A percentile compares a stretch with the other conserved stretches of the same genome.
Evolutionary conservation across 2,329 filamentous ascomycete species (phyloP).

Genomic region (Aspergillus viridinutans): DNA sequence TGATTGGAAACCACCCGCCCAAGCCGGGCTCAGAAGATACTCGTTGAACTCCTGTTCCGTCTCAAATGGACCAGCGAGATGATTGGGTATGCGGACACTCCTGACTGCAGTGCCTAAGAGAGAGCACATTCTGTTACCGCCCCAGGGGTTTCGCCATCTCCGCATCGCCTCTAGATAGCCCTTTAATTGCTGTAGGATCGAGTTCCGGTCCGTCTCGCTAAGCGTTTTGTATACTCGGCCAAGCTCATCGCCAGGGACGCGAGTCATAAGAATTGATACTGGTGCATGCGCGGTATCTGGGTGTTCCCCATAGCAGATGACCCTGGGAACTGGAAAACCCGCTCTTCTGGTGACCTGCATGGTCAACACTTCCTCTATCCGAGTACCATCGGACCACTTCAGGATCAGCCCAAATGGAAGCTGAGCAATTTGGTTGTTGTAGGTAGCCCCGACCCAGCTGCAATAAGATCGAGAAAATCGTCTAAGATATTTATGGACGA

Average conservation of each 20-base stretch:
- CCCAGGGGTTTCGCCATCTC: slow-evolving; percentile 26
- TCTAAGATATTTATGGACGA: slow-evolving; percentile 25
- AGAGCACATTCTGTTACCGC: slow-evolving; percentile 25
- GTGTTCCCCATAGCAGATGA: slow-evolving; percentile 33
- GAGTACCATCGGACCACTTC: slow-evolving; percentile 37
- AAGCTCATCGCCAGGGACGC: slow-evolving; percentile 31
- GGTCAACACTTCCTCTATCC: slow-evolving; percentile 31
- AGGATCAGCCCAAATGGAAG: slow-evolving; percentile 37
- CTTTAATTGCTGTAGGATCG: slow-evolving; percentile 27
- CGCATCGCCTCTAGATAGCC: slow-evolving; percentile 29
- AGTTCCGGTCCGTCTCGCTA: slow-evolving; percentile 22
- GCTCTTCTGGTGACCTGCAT: slow-evolving; percentile 29
- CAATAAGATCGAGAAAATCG: slow-evolving; percentile 30
- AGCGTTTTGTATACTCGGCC: slow-evolving; percentile 28
- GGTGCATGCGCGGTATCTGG: slow-evolving; percentile 26
- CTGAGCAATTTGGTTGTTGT: slow-evolving; percentile 30
- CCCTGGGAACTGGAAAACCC: slow-evolving; percentile 29
- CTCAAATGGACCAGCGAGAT: slow-evolving; percentile 23
- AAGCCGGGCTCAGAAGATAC: slow-evolving; percentile 22
- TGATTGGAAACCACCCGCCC: slow-evolving; percentile 18
- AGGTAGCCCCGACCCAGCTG: slow-evolving; percentile 24
- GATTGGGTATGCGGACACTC: slow-evolving; percentile 25
- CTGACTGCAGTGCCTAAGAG: slow-evolving; percentile 23
- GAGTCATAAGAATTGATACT: slow-evolving; percentile 38
- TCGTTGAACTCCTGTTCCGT: slow-evolving; percentile 27